phyloP scores from a whole-genome alignment of 1,139 yeast species.

The Sugiyamaella castrensis region DNA sequence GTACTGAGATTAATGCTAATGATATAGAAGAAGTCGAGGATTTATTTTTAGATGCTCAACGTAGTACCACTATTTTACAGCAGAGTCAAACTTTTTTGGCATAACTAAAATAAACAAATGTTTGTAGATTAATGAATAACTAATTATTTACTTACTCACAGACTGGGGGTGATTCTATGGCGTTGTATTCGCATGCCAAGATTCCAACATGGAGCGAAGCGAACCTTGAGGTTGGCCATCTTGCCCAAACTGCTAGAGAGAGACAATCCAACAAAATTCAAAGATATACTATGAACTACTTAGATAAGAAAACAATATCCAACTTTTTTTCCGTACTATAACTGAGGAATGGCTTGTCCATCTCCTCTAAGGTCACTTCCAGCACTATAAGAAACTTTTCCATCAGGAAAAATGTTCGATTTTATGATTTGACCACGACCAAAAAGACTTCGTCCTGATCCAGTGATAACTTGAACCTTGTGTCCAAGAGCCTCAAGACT shows the following conservation, averaged over 20 bases:
- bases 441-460: constrained; percentile 47
- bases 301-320: background rate
- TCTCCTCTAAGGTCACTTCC: constrained; percentile 82
- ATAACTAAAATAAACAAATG: background rate
- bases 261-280: too few relatives aligned
- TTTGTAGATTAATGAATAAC: too few relatives aligned
- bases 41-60: constrained; percentile 82
- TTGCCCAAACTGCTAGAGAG: too few relatives aligned
- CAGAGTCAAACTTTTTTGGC: constrained; percentile 30
- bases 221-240: too few relatives aligned
- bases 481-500: constrained; percentile 58
- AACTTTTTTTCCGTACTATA: constrained; percentile 26
- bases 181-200: too few relatives aligned
- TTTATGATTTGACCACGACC: constrained; percentile 78
- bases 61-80: constrained; percentile 78
- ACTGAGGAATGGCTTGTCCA: constrained; percentile 66
- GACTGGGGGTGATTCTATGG: background rate
- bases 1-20: constrained; percentile 60
- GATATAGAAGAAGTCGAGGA: constrained; percentile 87
- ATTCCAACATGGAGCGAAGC: too few relatives aligned
- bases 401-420: constrained; percentile 38
- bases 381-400: constrained; percentile 54
- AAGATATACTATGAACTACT: too few relatives aligned
- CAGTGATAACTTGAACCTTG: constrained; percentile 46
- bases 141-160: too few relatives aligned